Base-by-base conservation (phyloP, 1,139 yeast genomes). In the Tardiomyces depauwii region DNA sequence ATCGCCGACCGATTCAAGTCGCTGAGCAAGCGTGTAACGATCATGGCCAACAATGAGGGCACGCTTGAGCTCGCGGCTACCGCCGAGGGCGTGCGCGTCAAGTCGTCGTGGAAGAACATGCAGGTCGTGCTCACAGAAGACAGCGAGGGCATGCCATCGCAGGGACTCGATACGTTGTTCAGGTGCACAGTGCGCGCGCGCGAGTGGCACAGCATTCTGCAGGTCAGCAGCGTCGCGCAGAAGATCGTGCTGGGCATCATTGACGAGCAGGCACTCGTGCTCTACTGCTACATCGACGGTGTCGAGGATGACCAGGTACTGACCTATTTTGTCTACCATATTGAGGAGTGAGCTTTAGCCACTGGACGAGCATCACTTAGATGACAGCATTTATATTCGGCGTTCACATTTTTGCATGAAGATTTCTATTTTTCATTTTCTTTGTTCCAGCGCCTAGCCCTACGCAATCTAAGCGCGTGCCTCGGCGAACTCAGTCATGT, bases 161-260 rank as follows among this genome's bases (percentile, higher is more conserved):
- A 30, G 52, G 36, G 51, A 48, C 19, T 47, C 49, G 18, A 46
- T 46, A 14, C 48, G 45, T 39, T 47, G 49, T 45, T 49, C 52
- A 48, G 50, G 27, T 49, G 51, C 23, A 49, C 53, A 14, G 55
- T 66, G 7, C 56, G 52, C 25, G 55, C 66, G 0, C 57, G 57
- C 39, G 71, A 67, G 47, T 62, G 68, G 62, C 52, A 51, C 42
- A 57, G 55, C 27, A 61, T 61, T n/a, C 49, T 68, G 21, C 59
- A 56, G 30, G 53, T 59, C 18, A 56, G 60, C 23, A 40, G 50
- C 9, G 52, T 56, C 19, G 58, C 60, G 27, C 56, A 55, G 41
- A 55, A 60, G 19, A 53, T 66, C 27, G 55, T 66, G 2, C 45
- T 67, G 11, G 68, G 70, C 19, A 52, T 67, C 13, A 51, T 58